Evolutionary conservation across 2,329 filamentous ascomycete species (phyloP), one percentile per base, ranked within the genome.

Genomic region (Aspergillus pseudotamarii): DNA sequence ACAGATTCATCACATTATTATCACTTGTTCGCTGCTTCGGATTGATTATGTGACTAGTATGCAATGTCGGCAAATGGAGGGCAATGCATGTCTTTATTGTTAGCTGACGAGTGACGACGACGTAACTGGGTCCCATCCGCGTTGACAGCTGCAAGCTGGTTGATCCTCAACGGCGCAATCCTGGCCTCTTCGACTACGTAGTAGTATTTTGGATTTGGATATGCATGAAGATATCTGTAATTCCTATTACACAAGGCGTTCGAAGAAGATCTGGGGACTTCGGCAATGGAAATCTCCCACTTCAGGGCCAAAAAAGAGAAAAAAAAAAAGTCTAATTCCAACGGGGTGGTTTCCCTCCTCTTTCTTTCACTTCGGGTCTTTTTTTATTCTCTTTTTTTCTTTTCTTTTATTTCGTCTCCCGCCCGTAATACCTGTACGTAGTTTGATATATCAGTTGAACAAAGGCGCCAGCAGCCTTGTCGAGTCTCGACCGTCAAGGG

Each of bases 1-100:
- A 19, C 38, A 53, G 54, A 65, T 61, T 54, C 46, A 62, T 69
- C 62, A 68, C 67, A 66, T 62, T 64, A 64, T 69, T 64, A 64
- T 69, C 64, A 65, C 65, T 60, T 56, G 51, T 57, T 57, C 63
- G 45, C 36, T 58, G 63, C 60, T 30, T 61, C 54, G 58, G 55
- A 34, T 60, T 54, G 19, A 60, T 46, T 30, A 51, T 21, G 11
- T 48, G 43, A 45, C 11, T 34, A 21, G 4, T 36, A 41, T 57
- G 26, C 21, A 30, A 61, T 48, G 23, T 6, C 51, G 43, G 34
- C 36, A 58, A 32, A 58, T 48, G 16, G 38, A 41, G 45, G 41
- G 23, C 19, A 8, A 34, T 34, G 28, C 26, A 46, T 50, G 14
- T 26, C 16, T 50, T 58, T 36, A 51, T 34, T 21, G 19, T 32